Evolutionary conservation across 495 filamentous ascomycete genomes (phyloP).

Genomic region (Paragyromitra xinjiangensis): DNA sequence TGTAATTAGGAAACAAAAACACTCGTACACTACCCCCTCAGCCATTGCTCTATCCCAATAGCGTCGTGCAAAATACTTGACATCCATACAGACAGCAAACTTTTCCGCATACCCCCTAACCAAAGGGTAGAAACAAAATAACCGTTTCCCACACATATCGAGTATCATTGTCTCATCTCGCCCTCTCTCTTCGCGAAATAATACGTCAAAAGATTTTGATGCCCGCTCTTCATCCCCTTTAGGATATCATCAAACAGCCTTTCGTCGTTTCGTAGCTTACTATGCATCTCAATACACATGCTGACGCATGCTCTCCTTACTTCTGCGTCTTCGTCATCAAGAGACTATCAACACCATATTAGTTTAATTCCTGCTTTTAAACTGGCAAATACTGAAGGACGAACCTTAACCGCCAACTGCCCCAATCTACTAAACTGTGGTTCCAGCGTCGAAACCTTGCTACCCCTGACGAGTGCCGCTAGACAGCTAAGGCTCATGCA

Average conservation of each 20-base stretch:
- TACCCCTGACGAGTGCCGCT: conserved; percentile 51
- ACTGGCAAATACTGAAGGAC: conserved; percentile 4
- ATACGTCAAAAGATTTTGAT: conserved; percentile 81
- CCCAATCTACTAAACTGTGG: conserved; percentile 48
- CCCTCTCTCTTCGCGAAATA: conserved; percentile 72
- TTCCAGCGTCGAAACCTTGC: conserved; percentile 47
- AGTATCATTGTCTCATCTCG: conserved; percentile 50
- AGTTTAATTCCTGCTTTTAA: conserved; percentile 58
- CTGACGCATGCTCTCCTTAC: conserved; percentile 80
- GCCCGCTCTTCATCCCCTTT: conserved; percentile 70
- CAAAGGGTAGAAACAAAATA: conserved; percentile 42
- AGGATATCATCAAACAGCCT: conserved; percentile 70
- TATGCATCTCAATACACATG: conserved; percentile 77
- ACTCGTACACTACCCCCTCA: conserved; percentile 42
- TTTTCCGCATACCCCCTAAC: conserved; percentile 39
- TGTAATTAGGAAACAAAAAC: conserved; percentile 39
- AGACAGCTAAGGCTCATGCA: conserved; percentile 56
- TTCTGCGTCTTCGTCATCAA: conserved; percentile 77
- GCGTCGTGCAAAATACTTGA: conserved; percentile 41
- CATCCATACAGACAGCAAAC: conserved; percentile 34
- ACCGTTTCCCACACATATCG: conserved; percentile 11
- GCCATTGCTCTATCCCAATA: conserved; percentile 25
- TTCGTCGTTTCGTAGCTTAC: conserved; percentile 68
- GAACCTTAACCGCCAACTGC: conserved; percentile 56
- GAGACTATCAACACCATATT: conserved; percentile 64